Evolutionary conservation across 73 alveolate species (phyloP), one percentile per base, ranked within the genome.

Genomic region (Loxodes magnus): DNA sequence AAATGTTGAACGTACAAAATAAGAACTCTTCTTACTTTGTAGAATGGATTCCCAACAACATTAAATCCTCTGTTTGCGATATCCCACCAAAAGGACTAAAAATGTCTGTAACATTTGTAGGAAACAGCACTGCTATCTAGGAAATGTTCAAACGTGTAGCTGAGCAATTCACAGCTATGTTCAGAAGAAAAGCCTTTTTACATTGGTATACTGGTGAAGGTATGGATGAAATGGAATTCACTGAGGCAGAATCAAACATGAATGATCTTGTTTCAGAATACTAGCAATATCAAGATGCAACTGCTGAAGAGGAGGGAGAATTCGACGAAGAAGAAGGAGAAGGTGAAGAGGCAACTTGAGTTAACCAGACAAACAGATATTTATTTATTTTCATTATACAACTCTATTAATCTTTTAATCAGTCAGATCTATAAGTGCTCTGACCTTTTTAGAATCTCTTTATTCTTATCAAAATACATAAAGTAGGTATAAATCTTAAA

Each of bases 21-120:
- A 88, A 88, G 88, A 88, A 88, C 84, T 79, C 92, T 39, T 74
- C 92, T 36, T 88, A 88, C 84, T 88, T 88, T 69, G 97, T 88
- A 44, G 97, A 88, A 67, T 79, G 97, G 97, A 87, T 87, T 63
- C 97, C 97, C 57, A 84, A 84, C 80, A 87, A 84, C 75, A 84
- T 87, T 56, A 87, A 87, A 68, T 79, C 94, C 26, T 79, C 95
- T 66, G 71, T 79, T 44, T 87, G 97, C 66, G 93, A 75, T 48
- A 75, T 79, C 72, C 93, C 93, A 26, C 93, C 85, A 20, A 77
- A 71, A 61, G 82, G 82, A 43, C 77, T 77, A 30, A 72, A 77
- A 39, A 71, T 72, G 82, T 50, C 79, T 43, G 72, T 66, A 22
- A 77, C 93, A 42, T 59, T 79, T 72, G 55, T 75, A 33, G 85